Percentiles rank a stretch among this genome's conserved stretches.
Evolutionary conservation across 371 early-diverging fungal genomes (phyloP).

Genomic region (Rhizopus sp.): DNA sequence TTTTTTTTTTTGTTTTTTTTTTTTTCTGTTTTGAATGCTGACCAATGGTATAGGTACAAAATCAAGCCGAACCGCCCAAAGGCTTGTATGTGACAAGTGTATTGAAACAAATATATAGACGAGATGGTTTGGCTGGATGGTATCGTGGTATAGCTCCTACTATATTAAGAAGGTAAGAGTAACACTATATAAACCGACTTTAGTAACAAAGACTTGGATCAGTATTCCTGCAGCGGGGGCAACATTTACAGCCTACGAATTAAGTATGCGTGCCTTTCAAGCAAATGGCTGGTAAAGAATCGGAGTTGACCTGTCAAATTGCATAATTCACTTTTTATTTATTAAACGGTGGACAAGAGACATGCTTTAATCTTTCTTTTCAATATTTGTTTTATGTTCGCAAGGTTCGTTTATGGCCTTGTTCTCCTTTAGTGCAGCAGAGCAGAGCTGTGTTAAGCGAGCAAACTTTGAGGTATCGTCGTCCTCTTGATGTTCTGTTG

Average conservation of each 20-base stretch:
- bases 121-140: slow-evolving; percentile 57
- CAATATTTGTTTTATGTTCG: not conserved
- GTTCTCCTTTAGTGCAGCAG: slow-evolving; percentile 40
- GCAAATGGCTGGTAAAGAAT: slow-evolving; percentile 25
- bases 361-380: slow-evolving; percentile 1
- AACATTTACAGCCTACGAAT: slow-evolving; percentile 79
- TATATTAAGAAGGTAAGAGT: slow-evolving; percentile 39
- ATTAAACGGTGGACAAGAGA: not conserved
- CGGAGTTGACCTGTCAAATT: slow-evolving; percentile 28
- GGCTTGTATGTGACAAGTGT: slow-evolving; percentile 63
- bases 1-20: not conserved
- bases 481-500: slow-evolving; percentile 33
- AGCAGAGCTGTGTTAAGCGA: slow-evolving; percentile 46
- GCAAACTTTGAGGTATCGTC: slow-evolving; percentile 38
- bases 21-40: not conserved
- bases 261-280: slow-evolving; percentile 56
- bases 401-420: slow-evolving; percentile 14
- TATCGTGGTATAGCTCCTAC: slow-evolving; percentile 70
- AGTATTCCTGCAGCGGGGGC: slow-evolving; percentile 77
- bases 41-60: slow-evolving; percentile 50
- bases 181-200: not conserved
- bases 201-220: slow-evolving; percentile 7
- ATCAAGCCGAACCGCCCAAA: slow-evolving; percentile 58
- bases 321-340: slow-evolving; percentile 4
- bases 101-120: slow-evolving; percentile 52